Conservation (phyloP, 805 yeast species). For the Ogataea allantospora region DNA sequence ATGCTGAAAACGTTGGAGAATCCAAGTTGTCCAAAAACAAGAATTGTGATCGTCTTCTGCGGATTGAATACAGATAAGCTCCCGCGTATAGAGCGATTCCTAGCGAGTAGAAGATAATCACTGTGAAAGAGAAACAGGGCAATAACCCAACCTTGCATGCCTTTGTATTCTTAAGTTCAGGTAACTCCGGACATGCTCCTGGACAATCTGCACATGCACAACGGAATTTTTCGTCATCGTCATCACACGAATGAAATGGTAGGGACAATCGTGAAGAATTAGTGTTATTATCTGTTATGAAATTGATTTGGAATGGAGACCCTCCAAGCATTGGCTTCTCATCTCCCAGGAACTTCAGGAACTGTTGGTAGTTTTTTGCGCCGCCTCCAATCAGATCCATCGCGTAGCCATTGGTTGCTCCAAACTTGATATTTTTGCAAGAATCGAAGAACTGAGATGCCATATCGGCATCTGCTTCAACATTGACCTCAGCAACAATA, state of each 20-base stretch:
- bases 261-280: slow-evolving; percentile 33
- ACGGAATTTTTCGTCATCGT: slow-evolving; percentile 49
- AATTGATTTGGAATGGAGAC: slow-evolving; percentile 91
- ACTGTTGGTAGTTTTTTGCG: slow-evolving; percentile 67
- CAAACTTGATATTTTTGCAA: slow-evolving; percentile 84
- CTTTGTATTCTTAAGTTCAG: slow-evolving; percentile 38
- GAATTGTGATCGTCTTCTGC: slow-evolving; percentile 10
- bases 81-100: slow-evolving; percentile 13
- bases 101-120: slow-evolving; percentile 49
- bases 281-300: slow-evolving; percentile 40
- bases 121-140: slow-evolving; percentile 71
- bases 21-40: slow-evolving; percentile 16
- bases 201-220: slow-evolving; percentile 94
- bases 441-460: slow-evolving; percentile 74
- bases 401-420: slow-evolving; percentile 93
- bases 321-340: slow-evolving; percentile 94
- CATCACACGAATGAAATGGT: slow-evolving; percentile 51
- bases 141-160: slow-evolving; percentile 59
- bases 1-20: slow-evolving; percentile 13
- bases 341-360: slow-evolving; percentile 88
- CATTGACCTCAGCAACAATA: slow-evolving; percentile 70
- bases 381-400: slow-evolving; percentile 99
- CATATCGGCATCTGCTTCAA: slow-evolving; percentile 54
- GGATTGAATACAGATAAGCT: slow-evolving; percentile 7
- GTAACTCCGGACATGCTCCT: slow-evolving; percentile 69